Evolutionary conservation across 371 early-diverging fungal genomes (phyloP), one percentile per base, ranked within the genome.

Genomic region (Rhizopus microsporus): DNA sequence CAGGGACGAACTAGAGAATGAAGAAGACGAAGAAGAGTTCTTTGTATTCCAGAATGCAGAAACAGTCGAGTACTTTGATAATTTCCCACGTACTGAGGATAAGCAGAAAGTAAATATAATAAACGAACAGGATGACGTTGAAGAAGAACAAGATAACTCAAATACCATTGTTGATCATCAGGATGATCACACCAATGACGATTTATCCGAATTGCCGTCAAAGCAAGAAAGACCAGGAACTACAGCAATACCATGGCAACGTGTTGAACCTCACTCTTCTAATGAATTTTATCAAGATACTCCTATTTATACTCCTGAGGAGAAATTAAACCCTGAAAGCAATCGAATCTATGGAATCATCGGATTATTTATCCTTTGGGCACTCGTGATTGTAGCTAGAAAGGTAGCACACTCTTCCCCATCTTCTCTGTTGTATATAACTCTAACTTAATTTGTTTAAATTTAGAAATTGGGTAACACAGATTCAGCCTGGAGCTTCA

Each of bases 1-100:
- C 17, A 35, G 17, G 5, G 54, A 53, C 15, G 39, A 42, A 4
- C 8, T 50, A n/a, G 17, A 38, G 7, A 31, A 50, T 3, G 55
- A 51, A 15, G 54, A 58, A 2, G 50, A 58, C 1, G 47, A 44
- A 7, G 47, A 56, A 9, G 46, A 59, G 31, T 56, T 54, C n/a
- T 56, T 43, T 29, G 57, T 57, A 34, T 57, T 62, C 30, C 46
- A 60, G 42, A 60, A 65, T 31, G 57, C 52, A 43, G 65, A 52
- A 13, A 50, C 54, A 35, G 32, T 52, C n/a, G 65, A 59, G 23
- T 60, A 56, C 34, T 64, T 64, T 37, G 59, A 64, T 29, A 54
- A 64, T n/a, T 16, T 64, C 16, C 60, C 56, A 39, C 56, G 54
- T 15, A 39, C 7, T 12, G 33, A 39, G 30, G 48, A 23, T 9